Conservation (phyloP, 1,139 yeast species). For the Taphrina flavorubra region DNA sequence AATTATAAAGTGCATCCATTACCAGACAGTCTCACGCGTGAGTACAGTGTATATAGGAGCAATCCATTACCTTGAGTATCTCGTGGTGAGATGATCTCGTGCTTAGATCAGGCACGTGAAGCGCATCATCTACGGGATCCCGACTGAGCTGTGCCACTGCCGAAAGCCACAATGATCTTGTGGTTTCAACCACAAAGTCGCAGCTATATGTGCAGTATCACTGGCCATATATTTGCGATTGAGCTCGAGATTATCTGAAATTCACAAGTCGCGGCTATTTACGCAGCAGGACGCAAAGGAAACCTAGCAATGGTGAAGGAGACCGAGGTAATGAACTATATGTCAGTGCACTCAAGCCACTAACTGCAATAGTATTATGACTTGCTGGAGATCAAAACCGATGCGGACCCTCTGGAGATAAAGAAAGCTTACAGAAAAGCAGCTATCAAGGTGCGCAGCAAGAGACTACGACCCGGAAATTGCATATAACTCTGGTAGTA, state of each 20-base stretch:
- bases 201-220: no score
- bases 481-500: constrained; percentile 1
- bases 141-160: constrained; percentile 1
- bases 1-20: no score
- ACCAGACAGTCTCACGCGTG: no score
- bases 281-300: no score
- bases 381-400: constrained; percentile 66
- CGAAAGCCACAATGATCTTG: constrained; percentile 2
- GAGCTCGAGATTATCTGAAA: no score
- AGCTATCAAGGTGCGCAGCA: constrained; percentile 23
- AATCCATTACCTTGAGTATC: no score
- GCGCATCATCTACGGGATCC: background rate
- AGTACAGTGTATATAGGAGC: no score
- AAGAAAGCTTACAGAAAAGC: constrained; percentile 86
- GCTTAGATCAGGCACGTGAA: background rate
- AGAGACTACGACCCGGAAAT: background rate
- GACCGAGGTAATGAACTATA: constrained; percentile 19
- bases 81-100: no score
- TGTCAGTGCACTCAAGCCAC: background rate
- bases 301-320: constrained; percentile 30
- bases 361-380: constrained; percentile 68
- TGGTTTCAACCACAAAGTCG: background rate
- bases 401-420: constrained; percentile 81
- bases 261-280: no score
- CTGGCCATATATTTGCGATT: no score